These are phyloP conservation scores for Marasmius tenuissimus DNA, from an alignment of 1,284 basidiomycete species.

Conservation along the genomic window DNA sequence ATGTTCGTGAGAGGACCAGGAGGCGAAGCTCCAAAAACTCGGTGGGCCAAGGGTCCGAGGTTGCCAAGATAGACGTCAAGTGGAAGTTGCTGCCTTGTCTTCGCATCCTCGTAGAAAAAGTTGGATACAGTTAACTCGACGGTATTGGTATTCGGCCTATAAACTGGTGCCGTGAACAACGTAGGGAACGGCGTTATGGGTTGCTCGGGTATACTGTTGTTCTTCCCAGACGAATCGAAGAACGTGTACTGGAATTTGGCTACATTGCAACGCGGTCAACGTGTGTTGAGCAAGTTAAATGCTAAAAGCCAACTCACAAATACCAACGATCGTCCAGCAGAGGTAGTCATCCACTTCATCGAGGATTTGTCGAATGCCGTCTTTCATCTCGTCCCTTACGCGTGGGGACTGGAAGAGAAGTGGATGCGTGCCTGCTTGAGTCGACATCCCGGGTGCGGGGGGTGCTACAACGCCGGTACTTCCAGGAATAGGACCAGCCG, in stretches of 20 bases:
- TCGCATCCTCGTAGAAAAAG: slow-evolving; percentile 77
- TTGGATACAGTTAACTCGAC: slow-evolving; percentile 84
- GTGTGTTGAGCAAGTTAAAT: slow-evolving; percentile 8
- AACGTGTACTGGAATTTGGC: slow-evolving; percentile 94
- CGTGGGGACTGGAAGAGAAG: slow-evolving; percentile 76
- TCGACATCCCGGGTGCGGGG: slow-evolving; percentile 65
- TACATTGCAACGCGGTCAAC: slow-evolving; percentile 30
- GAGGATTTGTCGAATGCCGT: slow-evolving; percentile 64
- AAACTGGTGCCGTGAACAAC: slow-evolving; percentile 77
- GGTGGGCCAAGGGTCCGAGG: slow-evolving; percentile 77
- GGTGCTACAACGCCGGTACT: slow-evolving; percentile 64
- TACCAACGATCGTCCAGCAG: slow-evolving; percentile 95
- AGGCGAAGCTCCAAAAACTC: slow-evolving; percentile 67
- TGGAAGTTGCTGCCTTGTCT: slow-evolving; percentile 61
- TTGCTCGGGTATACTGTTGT: slow-evolving; percentile 69
- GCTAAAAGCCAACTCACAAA: slow-evolving; percentile 62
- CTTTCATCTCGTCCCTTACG: slow-evolving; percentile 72
- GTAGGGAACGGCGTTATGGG: slow-evolving; percentile 90
- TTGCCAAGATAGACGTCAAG: slow-evolving; percentile 89
- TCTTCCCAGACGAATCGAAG: slow-evolving; percentile 84
- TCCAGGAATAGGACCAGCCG: slow-evolving; percentile 78
- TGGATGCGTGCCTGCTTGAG: slow-evolving; percentile 77
- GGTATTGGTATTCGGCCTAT: slow-evolving; percentile 70
- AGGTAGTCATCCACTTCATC: slow-evolving; percentile 94
- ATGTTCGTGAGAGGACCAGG: slow-evolving; percentile 65